Percentiles rank a stretch among this genome's conserved stretches.
These are phyloP conservation scores for Fusarium sp. DNA, from an alignment of 2,329 filamentous ascomycete genomes.

Conservation along the genomic window DNA sequence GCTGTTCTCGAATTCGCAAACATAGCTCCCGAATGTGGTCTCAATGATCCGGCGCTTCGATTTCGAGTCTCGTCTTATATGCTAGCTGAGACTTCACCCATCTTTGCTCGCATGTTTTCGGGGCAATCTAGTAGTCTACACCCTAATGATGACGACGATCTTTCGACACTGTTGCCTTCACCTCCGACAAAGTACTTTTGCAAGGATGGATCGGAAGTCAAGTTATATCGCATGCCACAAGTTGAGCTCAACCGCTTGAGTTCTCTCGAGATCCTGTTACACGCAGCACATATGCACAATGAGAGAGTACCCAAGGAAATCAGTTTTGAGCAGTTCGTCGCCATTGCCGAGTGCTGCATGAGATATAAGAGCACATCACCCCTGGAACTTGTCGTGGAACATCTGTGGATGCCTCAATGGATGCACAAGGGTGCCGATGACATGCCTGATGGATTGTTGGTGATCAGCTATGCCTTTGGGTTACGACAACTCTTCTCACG, in stretches of 20 bases:
- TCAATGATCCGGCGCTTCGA: constrained; percentile 55
- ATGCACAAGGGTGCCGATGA: constrained; percentile 60
- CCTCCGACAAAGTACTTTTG: constrained; percentile 53
- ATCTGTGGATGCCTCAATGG: constrained; percentile 66
- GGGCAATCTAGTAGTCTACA: constrained; percentile 47
- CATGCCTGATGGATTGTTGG: constrained; percentile 62
- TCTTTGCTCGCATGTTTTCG: constrained; percentile 63
- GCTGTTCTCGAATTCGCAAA: constrained; percentile 66
- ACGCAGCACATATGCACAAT: constrained; percentile 65
- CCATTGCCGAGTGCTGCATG: constrained; percentile 63
- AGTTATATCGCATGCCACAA: constrained; percentile 66
- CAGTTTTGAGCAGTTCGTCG: constrained; percentile 62
- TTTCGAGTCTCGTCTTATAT: constrained; percentile 66
- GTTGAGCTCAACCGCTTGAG: constrained; percentile 57
- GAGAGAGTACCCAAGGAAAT: constrained; percentile 60
- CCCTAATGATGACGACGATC: constrained; percentile 54
- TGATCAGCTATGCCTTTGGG: constrained; percentile 67
- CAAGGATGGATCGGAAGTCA: constrained; percentile 58
- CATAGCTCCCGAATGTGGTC: constrained; percentile 46
- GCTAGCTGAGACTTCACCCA: constrained; percentile 63
- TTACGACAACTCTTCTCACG: constrained; percentile 61
- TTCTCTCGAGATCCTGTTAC: constrained; percentile 60
- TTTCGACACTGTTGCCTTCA: constrained; percentile 51
- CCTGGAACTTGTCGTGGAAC: constrained; percentile 62
- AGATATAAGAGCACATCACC: constrained; percentile 65